Percentiles rank a stretch among this genome's conserved stretches.
Evolutionary conservation across 805 yeast species (phyloP).

Genomic region (Cyberlindnera samutprakarnensis): DNA sequence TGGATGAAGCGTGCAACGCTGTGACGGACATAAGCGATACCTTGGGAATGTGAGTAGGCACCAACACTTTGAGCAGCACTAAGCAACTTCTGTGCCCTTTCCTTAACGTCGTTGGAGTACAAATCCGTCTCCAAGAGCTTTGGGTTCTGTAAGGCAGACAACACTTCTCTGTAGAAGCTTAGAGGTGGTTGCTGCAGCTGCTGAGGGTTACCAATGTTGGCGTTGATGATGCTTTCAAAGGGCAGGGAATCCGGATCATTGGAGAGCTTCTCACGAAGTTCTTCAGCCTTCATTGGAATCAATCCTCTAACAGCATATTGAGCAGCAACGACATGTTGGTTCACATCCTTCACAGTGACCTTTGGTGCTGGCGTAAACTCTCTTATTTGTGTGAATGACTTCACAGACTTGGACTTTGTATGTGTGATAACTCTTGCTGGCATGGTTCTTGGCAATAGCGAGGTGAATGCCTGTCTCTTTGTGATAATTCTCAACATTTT

Average conservation of each 20-base stretch:
- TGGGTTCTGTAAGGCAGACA: slow-evolving; percentile 84
- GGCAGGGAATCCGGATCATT: slow-evolving; percentile 59
- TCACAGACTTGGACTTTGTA: too few species aligned
- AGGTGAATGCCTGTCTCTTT: too few species aligned
- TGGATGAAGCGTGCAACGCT: slow-evolving; percentile 77
- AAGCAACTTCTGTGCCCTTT: slow-evolving; percentile 59
- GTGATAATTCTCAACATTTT: neutral
- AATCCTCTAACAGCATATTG: slow-evolving; percentile 95
- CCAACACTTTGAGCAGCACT: slow-evolving; percentile 75
- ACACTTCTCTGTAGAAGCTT: slow-evolving; percentile 90
- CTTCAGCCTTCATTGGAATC: slow-evolving; percentile 91
- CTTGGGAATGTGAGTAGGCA: slow-evolving; percentile 93
- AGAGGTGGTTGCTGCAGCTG: slow-evolving; percentile 91
- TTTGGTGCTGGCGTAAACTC: slow-evolving; percentile 22
- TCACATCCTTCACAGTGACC: slow-evolving; percentile 47
- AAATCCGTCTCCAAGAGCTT: slow-evolving; percentile 38
- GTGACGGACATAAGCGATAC: slow-evolving; percentile 63
- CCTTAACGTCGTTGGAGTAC: slow-evolving; percentile 60
- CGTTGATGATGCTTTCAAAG: slow-evolving; percentile 70
- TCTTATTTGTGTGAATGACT: slow-evolving; percentile 1
- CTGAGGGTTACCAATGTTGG: slow-evolving; percentile 98
- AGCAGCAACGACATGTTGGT: slow-evolving; percentile 71
- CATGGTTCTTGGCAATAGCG: too few species aligned
- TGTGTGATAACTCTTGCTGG: too few species aligned
- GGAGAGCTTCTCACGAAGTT: slow-evolving; percentile 51